Evolutionary conservation across 306 rosid species (phyloP).

Genomic region (Corylus americana): DNA sequence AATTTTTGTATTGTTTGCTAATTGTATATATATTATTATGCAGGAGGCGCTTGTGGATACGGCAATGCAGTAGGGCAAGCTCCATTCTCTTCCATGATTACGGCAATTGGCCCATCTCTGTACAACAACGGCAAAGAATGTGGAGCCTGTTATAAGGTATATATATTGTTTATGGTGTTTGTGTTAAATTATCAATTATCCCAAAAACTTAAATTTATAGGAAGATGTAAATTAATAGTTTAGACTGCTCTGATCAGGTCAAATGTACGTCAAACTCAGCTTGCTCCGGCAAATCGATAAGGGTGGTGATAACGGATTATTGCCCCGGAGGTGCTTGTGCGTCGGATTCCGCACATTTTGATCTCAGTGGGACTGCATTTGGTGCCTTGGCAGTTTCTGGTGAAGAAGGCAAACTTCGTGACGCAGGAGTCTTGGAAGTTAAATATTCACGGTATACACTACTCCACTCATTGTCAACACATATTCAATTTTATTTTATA

Average conservation of each 20-base stretch:
- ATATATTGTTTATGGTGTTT: no score
- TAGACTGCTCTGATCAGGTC: conserved; percentile 12
- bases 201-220: no score
- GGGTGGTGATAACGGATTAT: conserved; percentile 42
- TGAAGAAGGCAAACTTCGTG: conserved; percentile 32
- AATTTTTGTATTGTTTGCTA: neutral
- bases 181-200: no score
- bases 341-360: conserved; percentile 39
- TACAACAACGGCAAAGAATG: conserved; percentile 43
- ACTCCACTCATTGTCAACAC: no score
- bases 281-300: conserved; percentile 40
- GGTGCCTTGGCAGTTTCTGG: conserved; percentile 49
- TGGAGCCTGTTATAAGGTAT: conserved; percentile 48
- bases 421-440: conserved; percentile 34
- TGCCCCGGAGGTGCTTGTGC: conserved; percentile 41
- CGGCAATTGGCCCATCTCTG: conserved; percentile 44
- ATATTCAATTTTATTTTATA: no score
- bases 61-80: conserved; percentile 38
- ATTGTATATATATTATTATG: neutral
- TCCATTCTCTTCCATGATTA: conserved; percentile 49
- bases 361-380: conserved; percentile 52
- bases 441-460: conserved; percentile 28
- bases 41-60: conserved; percentile 50
- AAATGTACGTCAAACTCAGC: conserved; percentile 28
- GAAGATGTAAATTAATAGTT: no score